Conservation (phyloP, 1,284 basidiomycete species). For the Pseudozyma sp. region DNA sequence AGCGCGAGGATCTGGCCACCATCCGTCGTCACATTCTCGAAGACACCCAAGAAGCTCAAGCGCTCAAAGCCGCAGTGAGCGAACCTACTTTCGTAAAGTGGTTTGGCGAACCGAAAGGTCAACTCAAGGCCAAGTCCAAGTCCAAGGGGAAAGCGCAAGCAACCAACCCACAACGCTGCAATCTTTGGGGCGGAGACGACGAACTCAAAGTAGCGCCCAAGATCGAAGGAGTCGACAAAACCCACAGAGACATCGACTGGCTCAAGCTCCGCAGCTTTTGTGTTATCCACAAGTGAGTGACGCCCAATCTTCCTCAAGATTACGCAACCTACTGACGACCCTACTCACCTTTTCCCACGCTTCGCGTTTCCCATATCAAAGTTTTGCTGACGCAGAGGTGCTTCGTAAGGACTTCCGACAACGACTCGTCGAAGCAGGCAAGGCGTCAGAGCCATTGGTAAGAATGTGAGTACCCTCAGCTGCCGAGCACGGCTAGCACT, state of each 20-base stretch:
- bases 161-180: slow-evolving; percentile 30
- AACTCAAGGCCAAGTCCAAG: slow-evolving; percentile 15
- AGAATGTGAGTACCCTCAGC: slow-evolving; percentile 75
- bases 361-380: slow-evolving; percentile 62
- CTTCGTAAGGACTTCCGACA: slow-evolving; percentile 77
- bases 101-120: slow-evolving; percentile 76
- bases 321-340: slow-evolving; percentile 3
- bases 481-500: too few relatives aligned
- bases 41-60: slow-evolving; percentile 75
- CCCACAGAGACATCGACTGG: slow-evolving; percentile 86
- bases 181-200: slow-evolving; percentile 75
- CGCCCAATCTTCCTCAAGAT: not conserved
- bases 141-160: slow-evolving; percentile 1
- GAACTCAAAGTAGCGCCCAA: slow-evolving; percentile 74
- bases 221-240: slow-evolving; percentile 77
- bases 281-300: slow-evolving; percentile 76
- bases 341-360: slow-evolving; percentile 2
- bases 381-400: slow-evolving; percentile 82
- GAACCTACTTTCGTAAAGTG: slow-evolving; percentile 76
- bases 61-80: slow-evolving; percentile 77
- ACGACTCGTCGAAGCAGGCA: slow-evolving; percentile 74
- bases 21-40: slow-evolving; percentile 75
- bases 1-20: slow-evolving; percentile 79
- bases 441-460: slow-evolving; percentile 79
- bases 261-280: slow-evolving; percentile 83